Base-by-base conservation (phyloP, 306 rosid genomes). In the Quercus parvula region DNA sequence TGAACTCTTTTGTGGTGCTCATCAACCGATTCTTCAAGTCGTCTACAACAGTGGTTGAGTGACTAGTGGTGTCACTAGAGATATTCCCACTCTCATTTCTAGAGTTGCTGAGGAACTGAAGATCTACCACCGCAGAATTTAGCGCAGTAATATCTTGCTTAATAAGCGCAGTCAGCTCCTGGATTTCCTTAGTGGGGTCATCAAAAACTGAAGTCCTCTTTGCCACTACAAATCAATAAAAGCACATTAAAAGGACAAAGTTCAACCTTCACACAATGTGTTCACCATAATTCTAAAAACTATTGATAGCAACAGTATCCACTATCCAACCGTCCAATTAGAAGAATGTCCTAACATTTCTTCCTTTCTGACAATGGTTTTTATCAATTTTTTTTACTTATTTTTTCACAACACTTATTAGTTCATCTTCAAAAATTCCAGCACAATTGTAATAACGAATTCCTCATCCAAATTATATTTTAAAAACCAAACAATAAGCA, bases 81-180 rank as follows among this genome's bases (percentile, higher is more conserved):
- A 91, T 75, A 77, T 89, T 88, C 49, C 93, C 97, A 25, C 81
- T 84, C 63, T 91, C 92, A 64, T 87, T 89, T 81, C 97, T 87
- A 2, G 98, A 90, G 74, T 85, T 87, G 71, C 84, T 76, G 35
- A 85, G 78, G 27, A 90, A 83, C 90, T 96, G 97, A 88, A 96
- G 96, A 84, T 93, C 97, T 24, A 96, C 97, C 62, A 96, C 96
- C 11, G 97, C 96, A 56, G 98, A 96, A 84, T 96, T 96, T 79
- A 96, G 82, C 2, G 99, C 94, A 46, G 96, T 93, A 71, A 96
- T 93, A 81, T 96, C 99, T 74, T 96, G 97, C 87, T 96, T 96
- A 27, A 96, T 93, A 41, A 96, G 92, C 58, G 91, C 83, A 13
- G 98, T 96, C 62, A 93, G 86, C 90, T 93, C 98, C 85, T 96